Conservation (phyloP, 179 eudicot genomes). For the Beta lomatogona region DNA sequence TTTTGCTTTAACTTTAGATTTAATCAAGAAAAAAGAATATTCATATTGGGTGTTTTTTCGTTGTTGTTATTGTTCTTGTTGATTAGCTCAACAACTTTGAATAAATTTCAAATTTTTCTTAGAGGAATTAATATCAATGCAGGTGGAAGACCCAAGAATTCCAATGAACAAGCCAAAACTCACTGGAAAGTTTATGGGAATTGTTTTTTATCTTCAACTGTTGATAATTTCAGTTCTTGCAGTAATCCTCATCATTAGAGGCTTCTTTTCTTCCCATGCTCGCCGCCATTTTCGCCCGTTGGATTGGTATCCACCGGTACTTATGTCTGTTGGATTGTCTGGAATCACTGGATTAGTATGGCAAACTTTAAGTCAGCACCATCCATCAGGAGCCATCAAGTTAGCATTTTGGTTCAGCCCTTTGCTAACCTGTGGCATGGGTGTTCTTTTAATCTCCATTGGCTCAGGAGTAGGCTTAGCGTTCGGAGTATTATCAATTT, state of each 20-base stretch:
- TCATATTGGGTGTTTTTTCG: too few species aligned
- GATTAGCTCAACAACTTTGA: not conserved
- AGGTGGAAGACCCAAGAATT: constrained; percentile 31
- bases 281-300: constrained; percentile 19
- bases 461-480: constrained; percentile 49
- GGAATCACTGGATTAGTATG: constrained; percentile 38
- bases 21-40: too few species aligned
- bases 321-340: constrained; percentile 39
- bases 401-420: constrained; percentile 67
- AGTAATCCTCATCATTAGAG: constrained; percentile 27
- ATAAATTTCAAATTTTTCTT: not conserved
- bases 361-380: constrained; percentile 32
- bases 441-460: constrained; percentile 44
- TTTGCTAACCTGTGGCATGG: constrained; percentile 47
- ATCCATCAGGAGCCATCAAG: constrained; percentile 39
- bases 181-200: constrained; percentile 23
- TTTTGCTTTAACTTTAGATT: not conserved
- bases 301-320: constrained; percentile 38
- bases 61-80: not conserved
- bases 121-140: constrained; percentile 27
- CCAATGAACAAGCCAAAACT: constrained; percentile 16
- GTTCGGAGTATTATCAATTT: constrained; percentile 40
- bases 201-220: constrained; percentile 36
- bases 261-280: constrained; percentile 30
- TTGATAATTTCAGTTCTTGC: constrained; percentile 28